Conservation (phyloP, 116 monocot species). For the Iris pallida region DNA sequence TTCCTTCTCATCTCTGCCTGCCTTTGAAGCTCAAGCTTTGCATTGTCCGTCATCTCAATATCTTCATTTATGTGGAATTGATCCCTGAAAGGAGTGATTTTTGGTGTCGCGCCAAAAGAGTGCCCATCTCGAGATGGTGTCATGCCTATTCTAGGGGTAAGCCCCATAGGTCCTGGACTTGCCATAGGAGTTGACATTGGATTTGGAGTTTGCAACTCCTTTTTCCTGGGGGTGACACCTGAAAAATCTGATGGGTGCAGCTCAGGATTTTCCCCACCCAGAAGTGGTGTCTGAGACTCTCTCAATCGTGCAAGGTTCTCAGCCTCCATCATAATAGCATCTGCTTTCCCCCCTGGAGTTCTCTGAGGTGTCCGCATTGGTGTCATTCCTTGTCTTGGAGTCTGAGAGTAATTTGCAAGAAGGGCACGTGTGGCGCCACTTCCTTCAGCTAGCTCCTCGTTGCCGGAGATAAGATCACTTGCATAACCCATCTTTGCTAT, state of each 20-base stretch:
- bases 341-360: slow-evolving; percentile 77
- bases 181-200: slow-evolving; percentile 72
- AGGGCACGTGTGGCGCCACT: slow-evolving; percentile 86
- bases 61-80: slow-evolving; percentile 96
- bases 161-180: slow-evolving; percentile 63
- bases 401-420: slow-evolving; percentile 90
- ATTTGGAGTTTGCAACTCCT: slow-evolving; percentile 84
- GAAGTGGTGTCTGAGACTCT: slow-evolving; percentile 85
- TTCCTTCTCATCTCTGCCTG: slow-evolving; percentile 75
- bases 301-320: slow-evolving; percentile 92
- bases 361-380: slow-evolving; percentile 88
- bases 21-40: slow-evolving; percentile 56
- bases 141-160: slow-evolving; percentile 88
- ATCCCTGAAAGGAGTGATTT: slow-evolving; percentile 80
- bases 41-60: slow-evolving; percentile 59
- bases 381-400: slow-evolving; percentile 67
- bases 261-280: slow-evolving; percentile 88
- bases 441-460: slow-evolving; percentile 72
- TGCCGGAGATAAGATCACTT: slow-evolving; percentile 55
- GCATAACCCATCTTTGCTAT: slow-evolving; percentile 96
- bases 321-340: slow-evolving; percentile 99
- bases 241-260: slow-evolving; percentile 87
- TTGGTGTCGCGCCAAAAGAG: slow-evolving; percentile 66
- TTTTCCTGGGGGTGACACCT: slow-evolving; percentile 81
- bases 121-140: slow-evolving; percentile 80